Percentiles rank a stretch among this genome's conserved stretches.
These are phyloP conservation scores for Zygosaccharomyces sapae DNA, from an alignment of 1,139 yeast species.

Conservation along the genomic window DNA sequence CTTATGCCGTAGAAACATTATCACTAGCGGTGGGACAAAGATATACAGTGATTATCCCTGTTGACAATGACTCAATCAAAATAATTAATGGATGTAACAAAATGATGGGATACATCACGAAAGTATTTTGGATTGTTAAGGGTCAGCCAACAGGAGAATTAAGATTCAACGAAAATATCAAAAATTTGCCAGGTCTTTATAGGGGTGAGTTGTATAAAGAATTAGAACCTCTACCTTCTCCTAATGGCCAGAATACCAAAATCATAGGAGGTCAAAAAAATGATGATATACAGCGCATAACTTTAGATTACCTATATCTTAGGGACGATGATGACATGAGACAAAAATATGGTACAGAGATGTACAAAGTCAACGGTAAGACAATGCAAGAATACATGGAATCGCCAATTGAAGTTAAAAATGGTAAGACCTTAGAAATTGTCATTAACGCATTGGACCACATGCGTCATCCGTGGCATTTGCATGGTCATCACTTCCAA, in stretches of 20 bases:
- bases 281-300: slow-evolving; percentile 12
- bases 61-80: slow-evolving; percentile 33
- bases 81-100: slow-evolving; percentile 32
- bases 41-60: slow-evolving; percentile 53
- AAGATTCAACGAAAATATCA: slow-evolving; percentile 10
- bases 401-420: slow-evolving; percentile 42
- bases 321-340: slow-evolving; percentile 10
- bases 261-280: slow-evolving; percentile 9
- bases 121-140: slow-evolving; percentile 22
- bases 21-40: slow-evolving; percentile 75
- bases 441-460: slow-evolving; percentile 72
- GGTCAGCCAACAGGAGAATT: neutral
- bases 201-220: slow-evolving; percentile 23
- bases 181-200: slow-evolving; percentile 23
- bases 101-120: slow-evolving; percentile 34
- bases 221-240: slow-evolving; percentile 16
- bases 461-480: slow-evolving; percentile 89
- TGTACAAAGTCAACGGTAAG: slow-evolving; percentile 27
- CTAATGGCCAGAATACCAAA: neutral
- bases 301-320: slow-evolving; percentile 23
- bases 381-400: slow-evolving; percentile 25
- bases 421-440: slow-evolving; percentile 61
- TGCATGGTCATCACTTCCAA: slow-evolving; percentile 85
- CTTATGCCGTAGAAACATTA: slow-evolving; percentile 49
- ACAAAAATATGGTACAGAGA: slow-evolving; percentile 21